Base-by-base conservation (phyloP, 352 stramenopile species). In the Aphanomyces cochlioides region DNA sequence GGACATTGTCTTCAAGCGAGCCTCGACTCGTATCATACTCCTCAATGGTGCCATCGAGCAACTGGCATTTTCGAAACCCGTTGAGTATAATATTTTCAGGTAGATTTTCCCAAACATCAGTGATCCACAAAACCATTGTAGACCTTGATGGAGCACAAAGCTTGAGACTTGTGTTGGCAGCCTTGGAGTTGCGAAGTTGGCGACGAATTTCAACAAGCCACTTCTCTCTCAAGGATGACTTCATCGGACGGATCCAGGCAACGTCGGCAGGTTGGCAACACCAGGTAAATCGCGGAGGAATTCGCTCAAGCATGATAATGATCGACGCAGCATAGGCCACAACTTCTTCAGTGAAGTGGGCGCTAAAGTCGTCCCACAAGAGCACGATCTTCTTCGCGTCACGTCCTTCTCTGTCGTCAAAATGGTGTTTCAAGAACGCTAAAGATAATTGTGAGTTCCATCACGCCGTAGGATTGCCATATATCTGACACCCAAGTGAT, bases 391-490 rank as follows among this genome's bases (percentile, higher is more conserved):
- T 69, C 50, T 58, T 58, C 6, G 7, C 17, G 7, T 19, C 7
- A 28, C 50, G 7, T 10, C 50, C 50, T 58, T 58, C 50, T 19
- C 73, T 58, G 5, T 72, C 39, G 12, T 70, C 73, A 56, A 82
- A 82, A 19, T 78, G 73, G 50, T 72, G 79, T 34, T 65, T 8
- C 10, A 82, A n/a, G 36, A 77, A 77, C 19, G 73, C 43, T 1
- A 77, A 21, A 0, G 59, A 76, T 19, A 81, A 43, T 10, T 43
- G 36, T 10, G 19, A 54, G 40, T 72, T 77, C 76, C 73, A 79
- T 66, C 66, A 77, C 3, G 74, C 72, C 0, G 56, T 68, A n/a
- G 15, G 28, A 54, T 77, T 77, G 6, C 50, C 76, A 50, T 75
- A 76, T 19, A 79, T 72, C 0, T 59, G 38, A 3, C 74, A 45